Conservation (phyloP, 2,329 filamentous ascomycete species). For the Chrysoporthe puriensis region DNA sequence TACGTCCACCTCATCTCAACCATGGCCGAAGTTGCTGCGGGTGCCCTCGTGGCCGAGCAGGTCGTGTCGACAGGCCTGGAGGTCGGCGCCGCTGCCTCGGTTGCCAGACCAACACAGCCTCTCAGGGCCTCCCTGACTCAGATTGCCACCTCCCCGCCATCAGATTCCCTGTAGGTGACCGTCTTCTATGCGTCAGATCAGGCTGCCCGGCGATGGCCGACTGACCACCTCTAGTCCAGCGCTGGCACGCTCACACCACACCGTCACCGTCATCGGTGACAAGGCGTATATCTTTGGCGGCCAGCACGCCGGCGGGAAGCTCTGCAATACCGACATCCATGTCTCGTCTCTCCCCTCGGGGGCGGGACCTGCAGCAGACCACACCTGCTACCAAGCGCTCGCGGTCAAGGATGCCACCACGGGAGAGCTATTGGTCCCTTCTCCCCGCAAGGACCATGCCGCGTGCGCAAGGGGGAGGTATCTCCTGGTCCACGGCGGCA, state of each 20-base stretch:
- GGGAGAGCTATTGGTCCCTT: slow-evolving; percentile 37
- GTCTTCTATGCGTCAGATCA: no score
- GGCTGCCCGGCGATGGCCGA: neutral
- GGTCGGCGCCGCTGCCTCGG: slow-evolving; percentile 45
- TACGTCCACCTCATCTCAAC: neutral
- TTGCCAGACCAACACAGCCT: slow-evolving; percentile 56
- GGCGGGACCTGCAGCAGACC: slow-evolving; percentile 39
- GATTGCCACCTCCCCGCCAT: slow-evolving; percentile 43
- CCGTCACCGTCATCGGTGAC: slow-evolving; percentile 54
- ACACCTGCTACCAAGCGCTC: slow-evolving; percentile 40
- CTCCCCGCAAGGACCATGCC: slow-evolving; percentile 40
- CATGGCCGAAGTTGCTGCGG: slow-evolving; percentile 46
- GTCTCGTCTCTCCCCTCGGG: slow-evolving; percentile 53
- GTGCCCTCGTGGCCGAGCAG: slow-evolving; percentile 45
- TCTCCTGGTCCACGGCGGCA: slow-evolving; percentile 43
- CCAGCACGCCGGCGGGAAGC: slow-evolving; percentile 40
- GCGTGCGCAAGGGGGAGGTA: slow-evolving; percentile 40
- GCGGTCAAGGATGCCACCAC: slow-evolving; percentile 35
- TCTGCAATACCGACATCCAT: slow-evolving; percentile 56
- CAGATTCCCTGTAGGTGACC: slow-evolving; percentile 36
- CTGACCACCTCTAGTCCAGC: slow-evolving; percentile 28
- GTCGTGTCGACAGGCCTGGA: slow-evolving; percentile 45
- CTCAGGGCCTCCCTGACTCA: slow-evolving; percentile 54
- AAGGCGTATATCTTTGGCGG: slow-evolving; percentile 62
- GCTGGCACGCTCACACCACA: slow-evolving; percentile 54